A percentile compares a stretch with the other conserved stretches of the same genome.
Conservation (phyloP, 2,329 filamentous ascomycete genomes). For the Byssothecium circinans region DNA sequence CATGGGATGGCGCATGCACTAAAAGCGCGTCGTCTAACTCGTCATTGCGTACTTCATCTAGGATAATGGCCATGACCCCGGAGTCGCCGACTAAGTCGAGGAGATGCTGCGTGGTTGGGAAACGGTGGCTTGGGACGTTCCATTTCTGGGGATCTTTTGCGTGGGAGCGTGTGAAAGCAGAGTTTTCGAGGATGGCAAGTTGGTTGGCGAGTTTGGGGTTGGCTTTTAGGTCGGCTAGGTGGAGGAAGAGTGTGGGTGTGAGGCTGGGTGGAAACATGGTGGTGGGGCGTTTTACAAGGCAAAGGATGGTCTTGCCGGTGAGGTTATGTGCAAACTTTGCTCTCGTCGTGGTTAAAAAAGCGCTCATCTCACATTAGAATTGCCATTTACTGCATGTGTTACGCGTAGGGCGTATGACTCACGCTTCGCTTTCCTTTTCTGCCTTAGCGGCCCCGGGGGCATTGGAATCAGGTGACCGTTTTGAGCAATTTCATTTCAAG, state of each 20-base stretch:
- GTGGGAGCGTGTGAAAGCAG: slow-evolving; percentile 24
- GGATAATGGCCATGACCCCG: slow-evolving; percentile 19
- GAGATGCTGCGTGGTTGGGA: slow-evolving; percentile 14
- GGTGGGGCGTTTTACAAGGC: too few species aligned
- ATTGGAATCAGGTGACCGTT: too few species aligned
- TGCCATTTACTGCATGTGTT: too few species aligned
- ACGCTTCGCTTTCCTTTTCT: too few species aligned
- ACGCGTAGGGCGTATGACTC: too few species aligned
- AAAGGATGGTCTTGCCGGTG: too few species aligned
- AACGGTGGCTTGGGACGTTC: slow-evolving; percentile 13
- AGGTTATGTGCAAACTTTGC: too few species aligned
- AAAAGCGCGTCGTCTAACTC: neutral
- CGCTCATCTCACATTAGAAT: too few species aligned
- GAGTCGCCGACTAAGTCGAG: slow-evolving; percentile 16
- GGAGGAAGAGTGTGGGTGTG: slow-evolving; percentile 16
- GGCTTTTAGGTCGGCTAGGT: slow-evolving; percentile 6
- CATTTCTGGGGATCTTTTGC: slow-evolving; percentile 16
- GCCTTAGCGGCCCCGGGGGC: too few species aligned
- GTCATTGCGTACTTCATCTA: slow-evolving; percentile 9
- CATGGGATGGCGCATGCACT: neutral
- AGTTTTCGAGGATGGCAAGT: slow-evolving; percentile 21
- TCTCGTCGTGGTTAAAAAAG: too few species aligned
- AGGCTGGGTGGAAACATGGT: slow-evolving; percentile 6
- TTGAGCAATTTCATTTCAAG: too few species aligned
- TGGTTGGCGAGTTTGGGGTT: slow-evolving; percentile 12